Evolutionary conservation across 2,329 filamentous ascomycete species (phyloP).

Genomic region (Ceratocystis harringtonii): DNA sequence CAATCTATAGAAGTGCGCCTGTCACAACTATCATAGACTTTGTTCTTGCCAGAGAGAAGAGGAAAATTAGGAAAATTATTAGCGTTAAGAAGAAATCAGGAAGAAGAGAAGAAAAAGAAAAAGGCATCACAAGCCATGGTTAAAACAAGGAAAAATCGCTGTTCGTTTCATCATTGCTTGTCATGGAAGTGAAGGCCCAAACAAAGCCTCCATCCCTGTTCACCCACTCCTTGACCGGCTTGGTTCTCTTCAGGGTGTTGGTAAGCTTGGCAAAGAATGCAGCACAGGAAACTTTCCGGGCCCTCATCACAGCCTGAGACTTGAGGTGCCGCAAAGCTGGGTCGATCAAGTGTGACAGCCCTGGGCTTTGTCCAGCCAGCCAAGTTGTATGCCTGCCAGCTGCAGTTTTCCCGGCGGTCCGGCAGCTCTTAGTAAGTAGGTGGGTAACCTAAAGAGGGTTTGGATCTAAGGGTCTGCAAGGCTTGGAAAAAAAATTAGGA

Average conservation of each 20-base stretch:
- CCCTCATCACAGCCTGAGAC: not conserved
- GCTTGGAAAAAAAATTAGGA: not conserved
- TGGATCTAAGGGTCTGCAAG: not conserved
- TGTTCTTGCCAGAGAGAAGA: not conserved
- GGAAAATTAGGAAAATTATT: not conserved
- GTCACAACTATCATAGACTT: not conserved
- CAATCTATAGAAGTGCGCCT: not conserved
- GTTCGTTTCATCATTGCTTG: not conserved
- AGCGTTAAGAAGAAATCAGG: conserved; percentile 1
- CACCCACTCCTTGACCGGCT: not conserved
- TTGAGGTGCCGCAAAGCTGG: not conserved
- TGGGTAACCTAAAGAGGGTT: no score
- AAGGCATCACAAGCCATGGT: conserved; percentile 4
- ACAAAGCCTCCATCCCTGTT: not conserved
- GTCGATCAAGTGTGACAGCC: not conserved
- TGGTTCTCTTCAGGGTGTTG: not conserved
- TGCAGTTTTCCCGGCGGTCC: not conserved
- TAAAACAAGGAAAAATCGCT: not conserved
- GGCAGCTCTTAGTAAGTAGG: no score
- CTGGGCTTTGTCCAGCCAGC: not conserved
- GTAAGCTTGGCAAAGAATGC: not conserved
- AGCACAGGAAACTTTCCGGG: not conserved
- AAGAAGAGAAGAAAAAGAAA: conserved; percentile 12
- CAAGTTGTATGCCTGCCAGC: not conserved
- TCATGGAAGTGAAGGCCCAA: not conserved